phyloP scores from a whole-genome alignment of 768 basidiomycete genomes.

The Termitomyces sp. region DNA sequence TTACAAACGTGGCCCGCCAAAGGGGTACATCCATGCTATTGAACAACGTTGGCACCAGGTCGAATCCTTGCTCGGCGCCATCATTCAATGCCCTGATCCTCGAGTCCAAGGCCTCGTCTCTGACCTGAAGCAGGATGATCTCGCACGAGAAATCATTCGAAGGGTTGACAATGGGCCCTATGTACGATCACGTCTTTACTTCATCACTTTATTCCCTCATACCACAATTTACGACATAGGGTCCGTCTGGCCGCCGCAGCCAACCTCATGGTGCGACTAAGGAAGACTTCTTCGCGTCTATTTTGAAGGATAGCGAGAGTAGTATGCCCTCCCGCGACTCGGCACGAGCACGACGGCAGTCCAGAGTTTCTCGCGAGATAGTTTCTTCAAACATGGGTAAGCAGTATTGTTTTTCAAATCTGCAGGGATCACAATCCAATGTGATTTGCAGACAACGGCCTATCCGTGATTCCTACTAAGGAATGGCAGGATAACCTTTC shows the following conservation, averaged over 20 bases:
- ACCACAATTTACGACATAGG: constrained; percentile 35
- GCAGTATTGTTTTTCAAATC: constrained; percentile 3
- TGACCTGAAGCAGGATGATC: constrained; percentile 67
- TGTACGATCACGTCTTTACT: constrained; percentile 37
- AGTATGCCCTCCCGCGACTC: constrained; percentile 45
- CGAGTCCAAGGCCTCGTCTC: constrained; percentile 60
- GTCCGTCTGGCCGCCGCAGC: constrained; percentile 62
- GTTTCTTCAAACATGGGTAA: constrained; percentile 69
- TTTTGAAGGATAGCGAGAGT: constrained; percentile 57
- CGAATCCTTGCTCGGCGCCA: constrained; percentile 82
- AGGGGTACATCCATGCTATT: constrained; percentile 91
- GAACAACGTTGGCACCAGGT: constrained; percentile 92
- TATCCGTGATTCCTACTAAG: constrained; percentile 62
- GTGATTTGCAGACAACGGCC: constrained; percentile 46
- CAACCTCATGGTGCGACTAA: constrained; percentile 66
- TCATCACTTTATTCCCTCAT: not conserved
- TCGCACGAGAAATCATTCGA: constrained; percentile 74
- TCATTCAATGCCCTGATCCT: constrained; percentile 70
- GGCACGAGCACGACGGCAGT: constrained; percentile 67
- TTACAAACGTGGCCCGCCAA: constrained; percentile 82
- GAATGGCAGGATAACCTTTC: constrained; percentile 81
- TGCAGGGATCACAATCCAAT: constrained; percentile 7
- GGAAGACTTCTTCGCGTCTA: constrained; percentile 77
- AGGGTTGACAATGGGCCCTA: constrained; percentile 82
- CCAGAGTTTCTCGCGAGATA: constrained; percentile 74